Conservation (phyloP, 2,329 filamentous ascomycete species). For the Penicillium fuscoglaucum region DNA sequence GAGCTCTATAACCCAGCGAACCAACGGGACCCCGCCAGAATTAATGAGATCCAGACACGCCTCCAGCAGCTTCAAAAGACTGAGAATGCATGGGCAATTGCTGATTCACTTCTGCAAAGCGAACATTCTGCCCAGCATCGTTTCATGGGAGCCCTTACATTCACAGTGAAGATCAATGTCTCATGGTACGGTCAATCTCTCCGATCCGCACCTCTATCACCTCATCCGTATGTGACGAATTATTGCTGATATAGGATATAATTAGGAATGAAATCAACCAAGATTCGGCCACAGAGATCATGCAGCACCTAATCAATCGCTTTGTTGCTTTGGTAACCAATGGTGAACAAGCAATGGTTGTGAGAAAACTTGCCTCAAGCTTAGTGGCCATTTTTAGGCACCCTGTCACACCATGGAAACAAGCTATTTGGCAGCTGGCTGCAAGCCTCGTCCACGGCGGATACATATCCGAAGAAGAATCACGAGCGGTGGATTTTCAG, state of each 20-base stretch:
- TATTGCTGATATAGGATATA: not conserved
- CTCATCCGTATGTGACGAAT: too few species aligned
- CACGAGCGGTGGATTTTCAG: constrained; percentile 32
- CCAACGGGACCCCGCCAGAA: constrained; percentile 45
- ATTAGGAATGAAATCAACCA: constrained; percentile 40
- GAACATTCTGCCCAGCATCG: constrained; percentile 69
- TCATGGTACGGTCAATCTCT: constrained; percentile 61
- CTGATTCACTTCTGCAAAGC: constrained; percentile 70
- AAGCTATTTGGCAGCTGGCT: constrained; percentile 38
- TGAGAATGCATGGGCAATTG: constrained; percentile 80
- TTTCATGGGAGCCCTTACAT: constrained; percentile 90
- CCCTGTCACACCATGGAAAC: constrained; percentile 40
- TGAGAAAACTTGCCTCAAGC: constrained; percentile 50
- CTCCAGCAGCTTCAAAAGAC: constrained; percentile 78
- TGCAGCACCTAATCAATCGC: constrained; percentile 44
- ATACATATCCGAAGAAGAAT: constrained; percentile 38
- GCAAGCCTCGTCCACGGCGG: constrained; percentile 42
- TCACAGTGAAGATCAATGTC: constrained; percentile 93
- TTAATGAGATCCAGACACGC: constrained; percentile 65
- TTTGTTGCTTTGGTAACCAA: constrained; percentile 44
- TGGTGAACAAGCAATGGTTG: constrained; percentile 41
- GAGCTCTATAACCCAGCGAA: constrained; percentile 46
- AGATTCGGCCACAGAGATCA: constrained; percentile 36
- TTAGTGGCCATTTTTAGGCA: constrained; percentile 48
- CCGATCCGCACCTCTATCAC: not conserved